Percentiles rank a stretch among this genome's conserved stretches.
phyloP scores from a whole-genome alignment of 192 early-diverging fungal genomes.

The Entomortierella parvispora region DNA sequence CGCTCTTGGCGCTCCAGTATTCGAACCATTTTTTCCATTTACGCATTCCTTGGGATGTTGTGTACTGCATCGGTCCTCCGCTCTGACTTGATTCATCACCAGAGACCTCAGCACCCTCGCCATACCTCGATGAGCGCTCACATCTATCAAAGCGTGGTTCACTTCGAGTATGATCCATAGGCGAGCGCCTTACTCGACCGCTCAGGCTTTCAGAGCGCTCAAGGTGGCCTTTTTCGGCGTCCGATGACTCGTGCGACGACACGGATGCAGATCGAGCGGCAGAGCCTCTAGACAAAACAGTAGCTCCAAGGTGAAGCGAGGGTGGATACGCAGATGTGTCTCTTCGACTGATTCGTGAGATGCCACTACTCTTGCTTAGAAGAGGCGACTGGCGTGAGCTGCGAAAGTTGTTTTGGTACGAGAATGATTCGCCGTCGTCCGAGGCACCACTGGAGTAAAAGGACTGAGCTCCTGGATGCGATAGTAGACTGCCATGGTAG shows the following conservation, averaged over 20 bases:
- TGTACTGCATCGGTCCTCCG: conserved; percentile 38
- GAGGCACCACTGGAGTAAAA: conserved; percentile 47
- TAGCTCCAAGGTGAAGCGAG: conserved; percentile 11
- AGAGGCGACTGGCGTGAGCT: conserved; percentile 25
- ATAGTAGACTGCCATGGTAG: conserved; percentile 24
- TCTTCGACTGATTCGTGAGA: not conserved
- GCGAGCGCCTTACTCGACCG: not conserved
- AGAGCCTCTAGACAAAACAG: not conserved
- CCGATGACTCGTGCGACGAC: conserved; percentile 38
- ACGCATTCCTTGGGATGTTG: conserved; percentile 47
- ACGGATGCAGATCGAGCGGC: conserved; percentile 4
- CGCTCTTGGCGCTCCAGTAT: conserved; percentile 43
- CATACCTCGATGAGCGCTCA: not conserved
- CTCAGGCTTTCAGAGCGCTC: not conserved
- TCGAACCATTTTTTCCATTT: conserved; percentile 54
- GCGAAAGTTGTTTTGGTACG: conserved; percentile 38
- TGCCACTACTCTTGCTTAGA: conserved; percentile 6
- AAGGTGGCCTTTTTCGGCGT: conserved; percentile 14
- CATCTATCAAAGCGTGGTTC: too few species aligned
- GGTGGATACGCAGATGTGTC: conserved; percentile 17
- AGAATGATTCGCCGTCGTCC: conserved; percentile 47
- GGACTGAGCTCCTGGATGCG: conserved; percentile 16
- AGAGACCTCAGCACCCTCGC: conserved; percentile 9
- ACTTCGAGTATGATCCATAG: too few species aligned
- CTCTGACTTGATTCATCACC: conserved; percentile 38